Conservation (phyloP, 2,329 filamentous ascomycete species). For the Xylaria sp. region DNA sequence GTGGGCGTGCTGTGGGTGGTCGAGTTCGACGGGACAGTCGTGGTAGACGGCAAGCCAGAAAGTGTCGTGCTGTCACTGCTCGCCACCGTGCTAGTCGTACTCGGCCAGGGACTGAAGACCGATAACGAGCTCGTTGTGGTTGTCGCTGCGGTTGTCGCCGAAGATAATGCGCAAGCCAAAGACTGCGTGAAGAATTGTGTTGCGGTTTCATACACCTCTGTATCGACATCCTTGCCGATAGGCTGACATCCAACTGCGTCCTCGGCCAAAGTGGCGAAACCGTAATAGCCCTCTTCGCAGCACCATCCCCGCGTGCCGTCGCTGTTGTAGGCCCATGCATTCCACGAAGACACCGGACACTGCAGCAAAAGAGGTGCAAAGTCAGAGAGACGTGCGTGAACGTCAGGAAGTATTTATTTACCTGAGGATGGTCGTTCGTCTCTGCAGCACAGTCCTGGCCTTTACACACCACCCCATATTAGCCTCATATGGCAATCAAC, state of each 20-base stretch:
- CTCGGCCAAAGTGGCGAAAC: background rate
- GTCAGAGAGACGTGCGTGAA: too few relatives aligned
- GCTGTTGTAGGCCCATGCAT: background rate
- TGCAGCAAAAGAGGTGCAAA: background rate
- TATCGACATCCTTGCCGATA: background rate
- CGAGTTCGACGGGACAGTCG: too few relatives aligned
- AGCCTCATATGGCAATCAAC: too few relatives aligned
- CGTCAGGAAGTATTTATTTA: too few relatives aligned
- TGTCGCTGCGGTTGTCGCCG: background rate
- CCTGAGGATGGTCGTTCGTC: background rate
- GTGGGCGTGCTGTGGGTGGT: too few relatives aligned
- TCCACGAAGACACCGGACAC: background rate
- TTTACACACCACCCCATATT: too few relatives aligned
- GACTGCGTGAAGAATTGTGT: background rate
- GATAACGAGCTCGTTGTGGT: background rate
- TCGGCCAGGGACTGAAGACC: background rate
- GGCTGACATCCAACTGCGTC: background rate
- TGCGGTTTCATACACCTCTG: background rate
- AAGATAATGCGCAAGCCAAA: background rate
- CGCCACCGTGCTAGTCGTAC: background rate
- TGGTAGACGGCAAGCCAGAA: too few relatives aligned
- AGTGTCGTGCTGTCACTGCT: too few relatives aligned
- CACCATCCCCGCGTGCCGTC: background rate
- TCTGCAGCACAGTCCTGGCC: background rate
- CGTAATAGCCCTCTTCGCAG: background rate